These are phyloP conservation scores for Bryum argenteum DNA, from an alignment of 225 moss, liverwort and hornwort genomes.

Conservation along the genomic window DNA sequence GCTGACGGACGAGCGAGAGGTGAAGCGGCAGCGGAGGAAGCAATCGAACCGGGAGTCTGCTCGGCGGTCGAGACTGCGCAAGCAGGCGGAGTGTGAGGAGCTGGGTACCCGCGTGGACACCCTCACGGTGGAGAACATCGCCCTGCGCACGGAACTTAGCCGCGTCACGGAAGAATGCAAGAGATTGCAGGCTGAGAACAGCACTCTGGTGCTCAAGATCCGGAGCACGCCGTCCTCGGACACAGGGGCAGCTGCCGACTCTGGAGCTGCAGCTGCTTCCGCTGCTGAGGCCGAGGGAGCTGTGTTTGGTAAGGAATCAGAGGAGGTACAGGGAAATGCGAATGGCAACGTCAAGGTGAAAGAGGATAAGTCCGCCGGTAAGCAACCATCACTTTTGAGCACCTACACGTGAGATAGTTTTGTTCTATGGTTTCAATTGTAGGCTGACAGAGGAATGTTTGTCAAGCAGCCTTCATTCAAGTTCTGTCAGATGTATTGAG, in stretches of 20 bases:
- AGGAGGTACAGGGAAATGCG: constrained; percentile 42
- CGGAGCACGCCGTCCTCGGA: constrained; percentile 38
- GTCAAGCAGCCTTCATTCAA: background rate
- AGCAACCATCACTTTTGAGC: constrained; percentile 1
- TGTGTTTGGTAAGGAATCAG: constrained; percentile 37
- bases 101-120: constrained; percentile 81
- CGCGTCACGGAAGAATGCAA: constrained; percentile 84
- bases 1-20: constrained; percentile 85
- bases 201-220: constrained; percentile 51
- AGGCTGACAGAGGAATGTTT: background rate
- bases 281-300: constrained; percentile 26
- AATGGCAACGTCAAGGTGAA: constrained; percentile 47
- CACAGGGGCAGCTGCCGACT: background rate
- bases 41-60: constrained; percentile 96
- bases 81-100: constrained; percentile 94
- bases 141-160: constrained; percentile 65
- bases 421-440: background rate
- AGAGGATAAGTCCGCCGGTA: constrained; percentile 49
- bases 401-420: background rate
- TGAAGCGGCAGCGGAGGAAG: constrained; percentile 89
- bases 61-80: constrained; percentile 77
- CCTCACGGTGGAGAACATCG: constrained; percentile 77
- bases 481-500: too few species aligned
- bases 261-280: background rate
- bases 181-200: constrained; percentile 71